Percentiles rank a stretch among this genome's conserved stretches.
phyloP scores from a whole-genome alignment of 257 asterid species.

The Salvia rosmarinus region DNA sequence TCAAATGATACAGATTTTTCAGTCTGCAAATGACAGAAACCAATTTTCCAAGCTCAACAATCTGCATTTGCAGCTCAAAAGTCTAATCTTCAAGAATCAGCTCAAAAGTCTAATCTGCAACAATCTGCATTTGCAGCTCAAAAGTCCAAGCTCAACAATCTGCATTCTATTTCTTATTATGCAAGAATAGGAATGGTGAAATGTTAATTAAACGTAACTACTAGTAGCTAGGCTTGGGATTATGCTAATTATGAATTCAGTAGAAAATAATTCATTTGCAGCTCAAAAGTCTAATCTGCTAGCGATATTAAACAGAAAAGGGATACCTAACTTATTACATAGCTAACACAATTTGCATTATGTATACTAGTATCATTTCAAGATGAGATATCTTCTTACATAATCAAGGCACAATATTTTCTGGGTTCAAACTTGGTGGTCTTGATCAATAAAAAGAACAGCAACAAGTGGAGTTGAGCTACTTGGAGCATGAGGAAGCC shows the following conservation, averaged over 20 bases:
- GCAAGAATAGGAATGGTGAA: not conserved
- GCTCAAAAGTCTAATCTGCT: constrained; percentile 23
- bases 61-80: no score
- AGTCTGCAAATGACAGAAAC: not conserved
- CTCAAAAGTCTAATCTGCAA: no score
- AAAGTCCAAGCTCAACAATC: no score
- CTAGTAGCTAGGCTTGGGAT: not conserved
- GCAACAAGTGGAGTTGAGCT: constrained; percentile 31
- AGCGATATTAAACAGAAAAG: not conserved
- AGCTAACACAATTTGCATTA: constrained; percentile 13
- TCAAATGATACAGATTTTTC: not conserved
- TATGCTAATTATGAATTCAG: no score
- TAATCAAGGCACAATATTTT: constrained; percentile 4
- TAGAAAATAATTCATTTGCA: not conserved
- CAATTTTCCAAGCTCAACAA: not conserved
- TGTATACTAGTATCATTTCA: not conserved
- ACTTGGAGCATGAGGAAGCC: constrained; percentile 44
- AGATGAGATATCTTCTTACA: not conserved
- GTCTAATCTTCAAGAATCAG: no score
- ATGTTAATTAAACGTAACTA: not conserved
- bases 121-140: no score
- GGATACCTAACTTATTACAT: constrained; percentile 7
- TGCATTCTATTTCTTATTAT: no score
- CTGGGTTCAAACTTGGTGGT: not conserved
- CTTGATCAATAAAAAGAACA: constrained; percentile 14